phyloP scores from a whole-genome alignment of 2,329 filamentous ascomycete genomes.

The Coleophoma cylindrospora region DNA sequence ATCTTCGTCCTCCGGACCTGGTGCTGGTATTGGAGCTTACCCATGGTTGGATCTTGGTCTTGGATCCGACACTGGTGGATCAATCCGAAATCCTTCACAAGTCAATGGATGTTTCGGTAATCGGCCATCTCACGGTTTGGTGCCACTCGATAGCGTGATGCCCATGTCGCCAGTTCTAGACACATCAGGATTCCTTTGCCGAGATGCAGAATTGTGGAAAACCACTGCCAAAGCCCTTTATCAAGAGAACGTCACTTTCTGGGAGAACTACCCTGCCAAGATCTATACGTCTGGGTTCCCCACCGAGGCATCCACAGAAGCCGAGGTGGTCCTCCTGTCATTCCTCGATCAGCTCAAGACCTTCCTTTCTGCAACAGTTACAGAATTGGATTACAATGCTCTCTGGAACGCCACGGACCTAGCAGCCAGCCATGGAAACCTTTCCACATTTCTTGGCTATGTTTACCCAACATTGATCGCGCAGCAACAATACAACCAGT shows the following conservation, averaged over 20 bases:
- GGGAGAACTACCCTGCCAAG: conserved; percentile 32
- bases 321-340: conserved; percentile 32
- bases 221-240: conserved; percentile 39
- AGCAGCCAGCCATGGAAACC: conserved; percentile 21
- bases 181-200: conserved; percentile 39
- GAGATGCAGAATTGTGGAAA: conserved; percentile 37
- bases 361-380: conserved; percentile 34
- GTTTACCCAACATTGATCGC: conserved; percentile 42
- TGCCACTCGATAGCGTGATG: conserved; percentile 42
- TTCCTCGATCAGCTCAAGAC: conserved; percentile 37
- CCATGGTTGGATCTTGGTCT: conserved; percentile 44
- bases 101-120: conserved; percentile 46
- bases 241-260: conserved; percentile 37
- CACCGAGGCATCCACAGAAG: conserved; percentile 26
- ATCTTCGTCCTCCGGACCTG: conserved; percentile 40
- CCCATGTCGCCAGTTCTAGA: conserved; percentile 40
- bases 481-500: conserved; percentile 38
- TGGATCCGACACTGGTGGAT: conserved; percentile 44
- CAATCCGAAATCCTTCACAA: conserved; percentile 40
- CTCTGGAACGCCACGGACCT: conserved; percentile 17
- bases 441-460: conserved; percentile 33
- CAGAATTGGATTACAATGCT: conserved; percentile 10
- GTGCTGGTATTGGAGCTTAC: conserved; percentile 38
- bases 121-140: conserved; percentile 39
- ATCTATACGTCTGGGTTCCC: conserved; percentile 39